Percentiles rank a stretch among this genome's conserved stretches.
Evolutionary conservation across 2,329 filamentous ascomycete genomes (phyloP).

Genomic region (Ramichloridium luteum): DNA sequence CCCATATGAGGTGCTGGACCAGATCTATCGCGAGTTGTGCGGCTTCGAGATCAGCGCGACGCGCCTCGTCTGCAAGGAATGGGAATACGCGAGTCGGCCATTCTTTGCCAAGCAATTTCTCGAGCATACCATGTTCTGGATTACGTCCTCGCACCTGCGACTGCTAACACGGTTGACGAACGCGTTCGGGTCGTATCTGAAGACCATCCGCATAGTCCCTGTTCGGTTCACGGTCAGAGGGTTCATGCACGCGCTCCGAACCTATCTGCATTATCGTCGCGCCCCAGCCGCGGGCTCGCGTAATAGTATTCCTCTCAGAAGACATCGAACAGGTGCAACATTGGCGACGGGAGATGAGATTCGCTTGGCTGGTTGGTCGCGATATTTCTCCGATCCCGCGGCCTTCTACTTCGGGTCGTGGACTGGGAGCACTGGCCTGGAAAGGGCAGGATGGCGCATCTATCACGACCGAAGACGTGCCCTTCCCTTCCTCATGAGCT

Average conservation of each 20-base stretch:
- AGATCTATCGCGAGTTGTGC: slow-evolving; percentile 1
- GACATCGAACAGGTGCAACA: too few relatives aligned
- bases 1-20: neutral
- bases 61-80: slow-evolving; percentile 3
- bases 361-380: too few relatives aligned
- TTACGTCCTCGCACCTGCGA: neutral
- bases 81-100: slow-evolving; percentile 1
- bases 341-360: too few relatives aligned
- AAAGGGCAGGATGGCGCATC: neutral
- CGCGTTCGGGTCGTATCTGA: neutral
- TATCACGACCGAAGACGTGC: neutral
- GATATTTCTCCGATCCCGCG: neutral
- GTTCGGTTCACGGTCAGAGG: neutral
- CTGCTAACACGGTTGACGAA: neutral
- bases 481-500: neutral
- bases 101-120: slow-evolving; percentile 2
- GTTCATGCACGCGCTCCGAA: neutral
- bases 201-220: neutral
- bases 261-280: neutral
- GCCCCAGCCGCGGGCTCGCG: neutral
- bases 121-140: neutral
- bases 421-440: neutral
- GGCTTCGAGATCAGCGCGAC: neutral
- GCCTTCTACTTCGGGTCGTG: neutral
- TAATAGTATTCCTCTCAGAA: too few relatives aligned